These are phyloP conservation scores for Melastoma candidum DNA, from an alignment of 441 rosid species.

Conservation along the genomic window DNA sequence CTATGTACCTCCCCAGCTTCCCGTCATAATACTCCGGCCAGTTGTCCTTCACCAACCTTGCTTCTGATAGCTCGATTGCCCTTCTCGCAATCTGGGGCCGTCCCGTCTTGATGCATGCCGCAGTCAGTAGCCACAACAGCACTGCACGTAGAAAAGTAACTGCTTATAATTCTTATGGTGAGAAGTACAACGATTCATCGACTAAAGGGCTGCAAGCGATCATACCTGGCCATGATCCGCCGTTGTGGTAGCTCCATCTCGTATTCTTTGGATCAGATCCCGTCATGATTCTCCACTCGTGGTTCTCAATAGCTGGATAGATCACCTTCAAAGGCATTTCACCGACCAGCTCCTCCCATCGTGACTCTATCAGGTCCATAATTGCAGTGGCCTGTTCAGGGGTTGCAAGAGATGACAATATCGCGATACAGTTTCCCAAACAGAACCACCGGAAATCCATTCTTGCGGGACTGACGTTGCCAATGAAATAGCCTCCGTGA, in stretches of 20 bases:
- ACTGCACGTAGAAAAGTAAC: constrained; percentile 10
- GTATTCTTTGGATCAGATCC: constrained; percentile 51
- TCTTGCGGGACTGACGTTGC: constrained; percentile 44
- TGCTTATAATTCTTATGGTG: no score
- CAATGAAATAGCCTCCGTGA: constrained; percentile 41
- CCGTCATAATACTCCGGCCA: constrained; percentile 20
- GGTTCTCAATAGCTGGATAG: constrained; percentile 28
- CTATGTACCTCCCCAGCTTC: no score
- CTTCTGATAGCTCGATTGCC: constrained; percentile 34
- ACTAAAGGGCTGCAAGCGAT: neutral
- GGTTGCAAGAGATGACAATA: constrained; percentile 35
- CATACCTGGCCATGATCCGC: constrained; percentile 56
- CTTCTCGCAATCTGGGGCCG: constrained; percentile 38
- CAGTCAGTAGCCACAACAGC: constrained; percentile 39
- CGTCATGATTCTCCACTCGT: constrained; percentile 24
- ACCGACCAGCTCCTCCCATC: constrained; percentile 40
- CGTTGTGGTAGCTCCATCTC: constrained; percentile 48
- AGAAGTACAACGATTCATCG: neutral
- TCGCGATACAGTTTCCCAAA: constrained; percentile 8
- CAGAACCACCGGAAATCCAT: constrained; percentile 48
- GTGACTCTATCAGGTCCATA: constrained; percentile 36
- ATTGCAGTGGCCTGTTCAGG: constrained; percentile 33
- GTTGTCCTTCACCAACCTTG: constrained; percentile 33
- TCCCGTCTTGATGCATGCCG: constrained; percentile 14
- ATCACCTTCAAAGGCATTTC: constrained; percentile 49